Conservation (phyloP, 2,329 filamentous ascomycete species). For the Apiospora koreana region DNA sequence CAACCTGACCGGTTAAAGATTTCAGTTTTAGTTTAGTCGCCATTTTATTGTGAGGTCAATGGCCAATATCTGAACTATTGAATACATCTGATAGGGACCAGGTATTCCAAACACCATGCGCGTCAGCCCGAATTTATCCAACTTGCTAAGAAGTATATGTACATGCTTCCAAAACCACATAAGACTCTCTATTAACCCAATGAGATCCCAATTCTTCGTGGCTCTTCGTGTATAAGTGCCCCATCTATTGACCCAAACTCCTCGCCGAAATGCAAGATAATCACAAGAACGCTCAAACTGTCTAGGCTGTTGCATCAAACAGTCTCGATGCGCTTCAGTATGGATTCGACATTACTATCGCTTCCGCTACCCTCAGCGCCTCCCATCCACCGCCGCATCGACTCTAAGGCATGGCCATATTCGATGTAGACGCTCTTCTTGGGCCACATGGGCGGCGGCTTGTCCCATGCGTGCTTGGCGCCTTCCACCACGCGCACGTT, state of each 20-base stretch:
- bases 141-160: not conserved
- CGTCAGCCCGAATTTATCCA: not conserved
- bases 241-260: not conserved
- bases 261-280: not conserved
- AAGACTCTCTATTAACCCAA: not conserved
- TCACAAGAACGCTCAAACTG: not conserved
- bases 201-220: not conserved
- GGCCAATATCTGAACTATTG: not conserved
- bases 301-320: not conserved
- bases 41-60: not conserved
- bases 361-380: not conserved
- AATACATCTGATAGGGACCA: not conserved
- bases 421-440: constrained; percentile 47
- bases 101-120: not conserved
- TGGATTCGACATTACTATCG: not conserved
- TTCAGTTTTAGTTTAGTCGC: not conserved
- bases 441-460: constrained; percentile 44
- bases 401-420: constrained; percentile 44
- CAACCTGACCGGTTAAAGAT: not conserved
- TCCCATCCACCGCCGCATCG: constrained; percentile 40
- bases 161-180: not conserved
- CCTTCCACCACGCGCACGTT: constrained; percentile 45
- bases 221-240: not conserved
- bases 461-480: constrained; percentile 52
- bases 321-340: constrained; percentile 2